Base-by-base conservation (phyloP, 225 moss, liverwort and hornwort species). In the Bryum argenteum region DNA sequence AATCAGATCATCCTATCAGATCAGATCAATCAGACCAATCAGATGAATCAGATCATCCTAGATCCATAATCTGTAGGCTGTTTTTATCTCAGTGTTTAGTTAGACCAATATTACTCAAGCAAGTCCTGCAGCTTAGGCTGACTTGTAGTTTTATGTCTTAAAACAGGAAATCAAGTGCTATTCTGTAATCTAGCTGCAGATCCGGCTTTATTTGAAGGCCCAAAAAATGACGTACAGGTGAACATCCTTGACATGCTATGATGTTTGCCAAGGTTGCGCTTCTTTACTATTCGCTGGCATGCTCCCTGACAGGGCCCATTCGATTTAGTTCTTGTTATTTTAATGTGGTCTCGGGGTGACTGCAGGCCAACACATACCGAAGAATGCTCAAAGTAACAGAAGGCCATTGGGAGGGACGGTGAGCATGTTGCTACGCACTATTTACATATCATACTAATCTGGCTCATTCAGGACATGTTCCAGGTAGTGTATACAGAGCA, bases 341-440 rank as follows among this genome's bases (percentile, higher is more conserved):
- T 9, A 44, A 67, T 41, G 19, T 19, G 45, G 55, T 74, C 14
- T 13, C 43, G 28, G n/a, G 70, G 58, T 61, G 54, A 50, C 9
- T 79, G 83, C 91, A 98, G 98, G 80, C 91, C 42, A 89, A 94
- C 21, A 92, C 94, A 10, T 98, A 98, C 71, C 85, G 92, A 74
- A 85, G 84, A 78, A 98, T 98, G 98, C 87, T 85, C 71, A 80
- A 78, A 65, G 53, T 92, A 20, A 98, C 94, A 9, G 75, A 69
- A 51, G 94, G 88, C 63, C 81, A 84, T 10, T 98, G 98, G 98
- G 92, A 94, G 59, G 89, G 85, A 79, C 92, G 94, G 98, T 98
- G 85, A 73, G 79, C 41, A 9, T 51, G n/a, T 62, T 43, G 9
- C 70, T 16, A 23, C 16, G 21, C 24, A 66, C 54, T 8, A 6